Evolutionary conservation across 345 rosid species (phyloP).

Genomic region (Acer negundo): DNA sequence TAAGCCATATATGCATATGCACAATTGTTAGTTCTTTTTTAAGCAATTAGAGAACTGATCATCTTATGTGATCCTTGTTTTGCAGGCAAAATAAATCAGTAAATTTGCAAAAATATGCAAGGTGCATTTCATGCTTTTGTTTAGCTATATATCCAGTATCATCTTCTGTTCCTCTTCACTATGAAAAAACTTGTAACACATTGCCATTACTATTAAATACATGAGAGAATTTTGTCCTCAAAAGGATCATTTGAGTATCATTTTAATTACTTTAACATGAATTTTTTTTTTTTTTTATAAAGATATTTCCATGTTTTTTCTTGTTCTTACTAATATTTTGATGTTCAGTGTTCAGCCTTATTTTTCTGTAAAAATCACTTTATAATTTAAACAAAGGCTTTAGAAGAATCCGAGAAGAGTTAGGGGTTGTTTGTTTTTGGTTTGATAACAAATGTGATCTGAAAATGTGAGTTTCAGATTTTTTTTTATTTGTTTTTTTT

Average conservation of each 20-base stretch:
- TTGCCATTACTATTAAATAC: background rate
- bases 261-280: background rate
- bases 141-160: background rate
- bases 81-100: constrained; percentile 6
- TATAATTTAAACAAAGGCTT: background rate
- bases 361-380: background rate
- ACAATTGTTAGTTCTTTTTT: too few species aligned
- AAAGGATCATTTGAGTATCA: background rate
- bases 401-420: background rate
- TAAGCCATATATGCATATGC: background rate
- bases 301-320: too few species aligned
- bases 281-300: too few species aligned
- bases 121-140: background rate
- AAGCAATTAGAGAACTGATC: background rate
- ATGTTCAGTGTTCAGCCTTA: background rate
- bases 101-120: background rate
- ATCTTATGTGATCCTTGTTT: background rate
- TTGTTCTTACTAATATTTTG: too few species aligned
- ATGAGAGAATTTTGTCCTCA: background rate
- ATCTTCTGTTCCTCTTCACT: background rate
- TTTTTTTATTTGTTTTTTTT: too few species aligned
- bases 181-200: background rate
- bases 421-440: too few species aligned
- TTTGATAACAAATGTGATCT: too few species aligned
- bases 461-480: too few species aligned